phyloP scores from a whole-genome alignment of 176 grass and related monocot species.

The Avena insularis region DNA sequence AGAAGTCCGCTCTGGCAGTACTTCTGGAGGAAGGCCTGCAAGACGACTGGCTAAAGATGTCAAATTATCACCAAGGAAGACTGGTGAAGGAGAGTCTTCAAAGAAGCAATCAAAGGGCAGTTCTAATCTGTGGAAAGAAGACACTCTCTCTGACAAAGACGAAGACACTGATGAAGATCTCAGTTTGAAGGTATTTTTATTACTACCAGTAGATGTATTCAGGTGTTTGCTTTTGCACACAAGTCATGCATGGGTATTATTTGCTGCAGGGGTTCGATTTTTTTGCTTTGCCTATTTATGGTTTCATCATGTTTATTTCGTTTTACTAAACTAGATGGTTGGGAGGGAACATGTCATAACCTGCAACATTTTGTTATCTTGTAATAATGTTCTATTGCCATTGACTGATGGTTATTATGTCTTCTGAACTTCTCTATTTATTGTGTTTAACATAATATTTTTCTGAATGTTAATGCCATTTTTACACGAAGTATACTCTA shows the following conservation, averaged over 20 bases:
- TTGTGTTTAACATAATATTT: conserved; percentile 5
- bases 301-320: not conserved
- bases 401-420: conserved; percentile 3
- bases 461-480: conserved; percentile 10
- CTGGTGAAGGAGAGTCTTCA: conserved; percentile 43
- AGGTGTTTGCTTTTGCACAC: conserved; percentile 22
- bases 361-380: not conserved
- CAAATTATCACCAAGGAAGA: conserved; percentile 45
- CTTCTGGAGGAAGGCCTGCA: conserved; percentile 57
- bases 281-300: conserved; percentile 22
- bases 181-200: conserved; percentile 57
- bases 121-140: conserved; percentile 46
- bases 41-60: conserved; percentile 40
- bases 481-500: conserved; percentile 12
- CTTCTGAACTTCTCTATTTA: conserved; percentile 21
- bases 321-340: conserved; percentile 15
- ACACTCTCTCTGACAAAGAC: conserved; percentile 33
- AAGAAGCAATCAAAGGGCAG: conserved; percentile 45
- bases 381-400: not conserved
- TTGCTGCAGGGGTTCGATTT: conserved; percentile 7
- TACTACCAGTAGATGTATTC: conserved; percentile 4
- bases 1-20: conserved; percentile 42
- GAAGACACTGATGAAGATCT: conserved; percentile 45
- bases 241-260: conserved; percentile 28
- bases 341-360: conserved; percentile 1